phyloP scores from a whole-genome alignment of 352 stramenopile genomes.

The Globisporangium megalacanthum region DNA sequence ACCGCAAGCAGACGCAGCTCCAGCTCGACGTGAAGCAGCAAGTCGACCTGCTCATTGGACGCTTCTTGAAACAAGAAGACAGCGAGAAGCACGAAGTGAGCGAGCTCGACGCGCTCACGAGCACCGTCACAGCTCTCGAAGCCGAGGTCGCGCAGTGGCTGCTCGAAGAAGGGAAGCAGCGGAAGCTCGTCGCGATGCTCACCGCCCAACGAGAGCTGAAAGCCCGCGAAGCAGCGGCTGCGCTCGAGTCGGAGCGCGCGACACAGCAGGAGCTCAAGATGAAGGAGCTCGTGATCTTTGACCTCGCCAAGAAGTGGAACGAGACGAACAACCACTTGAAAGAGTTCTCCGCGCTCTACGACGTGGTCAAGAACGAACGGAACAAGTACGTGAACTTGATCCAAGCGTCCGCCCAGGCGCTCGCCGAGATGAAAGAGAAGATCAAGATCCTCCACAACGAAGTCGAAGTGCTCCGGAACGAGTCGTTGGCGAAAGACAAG shows the following conservation, averaged over 20 bases:
- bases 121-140: slow-evolving; percentile 70
- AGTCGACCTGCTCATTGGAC: slow-evolving; percentile 86
- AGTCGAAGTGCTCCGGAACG: slow-evolving; percentile 92
- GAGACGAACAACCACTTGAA: slow-evolving; percentile 91
- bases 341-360: slow-evolving; percentile 92
- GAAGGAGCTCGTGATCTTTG: slow-evolving; percentile 91
- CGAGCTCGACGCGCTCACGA: slow-evolving; percentile 58
- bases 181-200: slow-evolving; percentile 84
- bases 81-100: slow-evolving; percentile 65
- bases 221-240: slow-evolving; percentile 73
- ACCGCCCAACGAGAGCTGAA: slow-evolving; percentile 90
- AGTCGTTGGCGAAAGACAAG: slow-evolving; percentile 91
- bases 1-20: slow-evolving; percentile 56
- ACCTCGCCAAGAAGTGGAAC: slow-evolving; percentile 93
- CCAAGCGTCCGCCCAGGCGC: slow-evolving; percentile 84
- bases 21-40: slow-evolving; percentile 88
- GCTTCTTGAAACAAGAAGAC: slow-evolving; percentile 84
- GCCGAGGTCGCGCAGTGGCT: slow-evolving; percentile 84
- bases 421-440: slow-evolving; percentile 96
- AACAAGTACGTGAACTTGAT: slow-evolving; percentile 97
- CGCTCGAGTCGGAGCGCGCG: slow-evolving; percentile 72
- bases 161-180: slow-evolving; percentile 83
- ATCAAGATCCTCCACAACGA: slow-evolving; percentile 95
- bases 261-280: slow-evolving; percentile 90
- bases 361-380: slow-evolving; percentile 94